Evolutionary conservation across 345 rosid genomes (phyloP), one percentile per base, ranked within the genome.

Genomic region (Eutrema japonicum): DNA sequence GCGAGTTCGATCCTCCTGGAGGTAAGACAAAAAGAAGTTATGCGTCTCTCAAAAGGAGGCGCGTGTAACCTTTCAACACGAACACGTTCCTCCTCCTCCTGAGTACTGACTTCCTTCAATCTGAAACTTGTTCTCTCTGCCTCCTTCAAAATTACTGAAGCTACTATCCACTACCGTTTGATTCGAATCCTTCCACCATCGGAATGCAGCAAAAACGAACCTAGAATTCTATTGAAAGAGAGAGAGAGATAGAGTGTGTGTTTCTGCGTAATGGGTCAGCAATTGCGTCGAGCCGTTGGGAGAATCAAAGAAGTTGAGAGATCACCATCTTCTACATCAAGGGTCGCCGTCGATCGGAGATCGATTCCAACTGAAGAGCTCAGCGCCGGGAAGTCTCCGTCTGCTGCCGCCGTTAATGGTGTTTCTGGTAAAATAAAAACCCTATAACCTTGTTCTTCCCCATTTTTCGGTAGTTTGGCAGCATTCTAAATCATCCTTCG

Each of bases 221-320:
- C 42, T 14, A 48, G 0, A 46, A 4, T 36, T 54, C 8, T 10
- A 7, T 30, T 38, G 13, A 43, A 35, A 47, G 54, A 18, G 22
- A 47, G 54, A 47, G 59, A 47, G 47, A 62, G 37, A 40, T n/a
- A 32, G 59, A 5, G 29, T 22, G 27, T 1, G 14, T 16, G 42
- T 60, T 68, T 27, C 32, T 38, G 26, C 3, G 41, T 48, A 13
- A 90, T 92, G 99, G 98, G 98, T 57, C 98, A 96, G 86, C 97
- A 91, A 83, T 85, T 96, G 87, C 98, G 99, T 88, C 94, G 98
- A 89, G 98, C 97, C 35, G 74, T 85, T 82, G 97, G 96, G 26
- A 86, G 83, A 81, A 75, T 89, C 78, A 70, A 77, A 83, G 61
- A 70, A 50, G 78, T 75, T 70, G 88, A 83, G 47, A 78, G 74